Base-by-base conservation (phyloP, 164 flowering plant species). In the Saururus chinensis region DNA sequence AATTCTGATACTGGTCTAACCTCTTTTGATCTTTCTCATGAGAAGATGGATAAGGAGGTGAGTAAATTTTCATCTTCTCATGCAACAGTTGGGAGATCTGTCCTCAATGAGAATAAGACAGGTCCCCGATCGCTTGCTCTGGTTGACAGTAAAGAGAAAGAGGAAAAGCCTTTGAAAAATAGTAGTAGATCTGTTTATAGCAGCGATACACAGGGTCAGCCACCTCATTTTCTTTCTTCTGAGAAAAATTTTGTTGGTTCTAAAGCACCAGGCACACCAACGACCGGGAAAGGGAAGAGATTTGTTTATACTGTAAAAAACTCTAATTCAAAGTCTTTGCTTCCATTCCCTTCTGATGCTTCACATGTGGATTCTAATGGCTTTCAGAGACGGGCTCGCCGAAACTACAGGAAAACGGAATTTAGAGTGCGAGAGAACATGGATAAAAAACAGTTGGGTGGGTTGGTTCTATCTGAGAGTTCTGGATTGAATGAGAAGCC, bases 371-470 rank as follows among this genome's bases (percentile, higher is more conserved):
- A 84, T 57, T 61, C 73, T 58, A 71, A 64, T 76, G 87, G 82
- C n/a, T 82, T 66, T 67, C 86, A 74, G 72, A 78, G 92, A 66
- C 78, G 80, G 75, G 72, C 76, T 66, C 84, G 82, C 24, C 81
- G 80, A 16, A 71, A 66, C 65, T 20, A 75, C 40, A 80, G 75
- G 56, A 81, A 84, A 53, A 80, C 82, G 57, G 98, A 88, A 65
- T 87, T 86, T 75, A 86, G 89, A 68, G 76, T 84, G 59, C 75
- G 88, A 48, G 87, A 82, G 63, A 82, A 70, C 72, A 45, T 69
- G 68, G 89, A 82, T 55, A 83, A 74, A 70, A 80, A 71, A 74
- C 84, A 78, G 49, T 60, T 73, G 45, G 70, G 76, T 60, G 65
- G 70, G 12, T 26, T 61, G 25, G 66, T 61, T 60, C 67, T 77